Evolutionary conservation across 2,329 filamentous ascomycete species (phyloP), one percentile per base, ranked within the genome.

Genomic region (Fusarium sp.): DNA sequence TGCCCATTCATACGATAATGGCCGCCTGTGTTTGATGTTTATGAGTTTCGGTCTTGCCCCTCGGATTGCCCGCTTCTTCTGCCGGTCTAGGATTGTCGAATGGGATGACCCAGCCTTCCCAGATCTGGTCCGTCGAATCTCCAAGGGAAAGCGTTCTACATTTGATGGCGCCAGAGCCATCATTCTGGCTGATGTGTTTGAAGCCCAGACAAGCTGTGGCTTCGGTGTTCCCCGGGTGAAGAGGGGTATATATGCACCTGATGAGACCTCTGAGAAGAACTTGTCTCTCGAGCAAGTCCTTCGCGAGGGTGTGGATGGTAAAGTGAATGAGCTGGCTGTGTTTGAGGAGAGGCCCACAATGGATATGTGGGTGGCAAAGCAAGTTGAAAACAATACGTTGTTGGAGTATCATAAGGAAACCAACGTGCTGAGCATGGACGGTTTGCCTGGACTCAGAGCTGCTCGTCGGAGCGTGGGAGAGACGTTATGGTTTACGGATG

Each of bases 1-100:
- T 67, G 86, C 89, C 8, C 93, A 95, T 76, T 81, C 93, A 15
- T 91, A 93, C 78, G 93, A 95, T 77, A 95, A 95, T 75, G 91
- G 90, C 35, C 88, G 93, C 20, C 86, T 93, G 22, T 94, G 92
- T 10, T 82, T 95, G 77, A 90, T 94, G 86, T 94, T 94, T 81
- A 91, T 88, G 79, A 90, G 88, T 27, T 93, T 92, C 70, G 88
- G 87, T 3, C 73, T 82, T 7, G 77, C 83, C 1, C 90, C 91
- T 20, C 84, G 89, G 60, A 93, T 93, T 75, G 78, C 92, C 79
- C 83, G 91, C 9, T 84, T 92, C 54, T 92, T 91, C 78, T 92
- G 90, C 78, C 84, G 76, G 13, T 88, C 87, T 8, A 80, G 77
- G 9, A 87, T 92, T 12, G 81, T 92, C 6, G 91, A 93, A 79